A percentile compares a stretch with the other conserved stretches of the same genome.
Conservation (phyloP, 2,329 filamentous ascomycete genomes). For the Shiraia sp. region DNA sequence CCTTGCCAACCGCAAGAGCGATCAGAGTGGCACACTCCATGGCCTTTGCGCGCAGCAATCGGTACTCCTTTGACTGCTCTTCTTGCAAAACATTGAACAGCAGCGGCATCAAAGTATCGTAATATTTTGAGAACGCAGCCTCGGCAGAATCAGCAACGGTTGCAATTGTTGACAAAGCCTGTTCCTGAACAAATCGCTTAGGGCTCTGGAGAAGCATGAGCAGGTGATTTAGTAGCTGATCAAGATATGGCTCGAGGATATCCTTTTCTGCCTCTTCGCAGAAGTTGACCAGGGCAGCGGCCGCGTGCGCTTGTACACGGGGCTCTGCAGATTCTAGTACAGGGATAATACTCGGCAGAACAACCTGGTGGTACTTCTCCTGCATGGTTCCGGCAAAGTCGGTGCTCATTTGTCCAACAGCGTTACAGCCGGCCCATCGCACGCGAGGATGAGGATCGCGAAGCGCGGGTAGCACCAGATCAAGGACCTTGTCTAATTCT, state of each 20-base stretch:
- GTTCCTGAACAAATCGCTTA: constrained; percentile 96
- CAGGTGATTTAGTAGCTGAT: constrained; percentile 80
- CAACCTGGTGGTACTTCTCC: constrained; percentile 85
- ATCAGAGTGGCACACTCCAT: constrained; percentile 99
- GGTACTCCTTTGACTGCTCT: constrained; percentile 91
- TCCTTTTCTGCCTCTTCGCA: constrained; percentile 96
- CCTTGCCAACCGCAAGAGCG: constrained; percentile 90
- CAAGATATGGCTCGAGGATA: constrained; percentile 89
- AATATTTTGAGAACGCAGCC: constrained; percentile 92
- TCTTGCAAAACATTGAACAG: constrained; percentile 86
- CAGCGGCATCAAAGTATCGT: constrained; percentile 92
- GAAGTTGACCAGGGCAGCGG: constrained; percentile 97
- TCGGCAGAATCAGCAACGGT: constrained; percentile 99
- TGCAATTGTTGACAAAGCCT: constrained; percentile 95
- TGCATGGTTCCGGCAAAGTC: constrained; percentile 99
- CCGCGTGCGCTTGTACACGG: constrained; percentile 93
- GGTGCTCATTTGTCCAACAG: constrained; percentile 99
- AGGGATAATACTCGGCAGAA: constrained; percentile 89
- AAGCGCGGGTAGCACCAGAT: constrained; percentile 90
- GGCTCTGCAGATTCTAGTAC: constrained; percentile 88
- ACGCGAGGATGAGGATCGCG: constrained; percentile 91
- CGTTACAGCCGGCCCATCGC: constrained; percentile 96
- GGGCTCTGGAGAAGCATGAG: constrained; percentile 87
- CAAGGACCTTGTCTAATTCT: constrained; percentile 90
- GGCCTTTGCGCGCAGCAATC: constrained; percentile 89